Base-by-base conservation (phyloP, 139 green algal species). In the Auxenochlorella protothecoides region DNA sequence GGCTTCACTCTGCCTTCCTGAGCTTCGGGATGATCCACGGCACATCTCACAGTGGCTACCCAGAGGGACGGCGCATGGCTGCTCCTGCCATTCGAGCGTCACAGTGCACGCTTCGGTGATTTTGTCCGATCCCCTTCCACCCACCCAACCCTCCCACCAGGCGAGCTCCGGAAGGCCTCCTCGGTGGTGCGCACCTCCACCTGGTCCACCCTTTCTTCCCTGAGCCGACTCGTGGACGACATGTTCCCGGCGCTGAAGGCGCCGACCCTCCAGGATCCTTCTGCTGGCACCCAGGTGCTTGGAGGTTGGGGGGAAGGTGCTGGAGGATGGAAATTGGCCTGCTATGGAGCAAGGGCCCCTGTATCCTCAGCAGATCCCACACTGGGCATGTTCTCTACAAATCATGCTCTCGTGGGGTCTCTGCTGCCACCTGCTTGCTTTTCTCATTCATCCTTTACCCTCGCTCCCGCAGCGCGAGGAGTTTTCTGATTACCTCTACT, bases 181-280 rank as follows among this genome's bases (percentile, higher is more conserved):
- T 79, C 66, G 6, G 55, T 63, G 3, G 66, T 83, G 11, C 64
- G 74, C 16, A 85, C 78, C 66, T 83, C 76, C 62, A 84, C 81
- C 15, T 84, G 83, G 73, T 83, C 72, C 59, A 80, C 80, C 3
- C 79, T 91, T 52, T 71, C 10, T 55, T 65, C 66, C 53, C 27
- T 60, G 83, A 88, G 90, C 63, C 74, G 83, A 55, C 75, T 92
- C 3, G 86, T 93, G 65, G 60, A 92, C 74, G 74, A 84, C 55
- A 85, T 93, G 65, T 92, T 93, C 72, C 90, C 89, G 51, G 61
- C 85, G 9, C 69, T 87, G 54, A 44, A 44, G 27, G 27, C 27
- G 27, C 27, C 27, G 1, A 44, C 27, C 27, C 27, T 44, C 27
- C 27, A 44, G 27, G 27, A 44, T 44, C 27, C 27, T 44, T 44